Evolutionary conservation across 1,284 basidiomycete species (phyloP).

Genomic region (Neonothopanus nambi): DNA sequence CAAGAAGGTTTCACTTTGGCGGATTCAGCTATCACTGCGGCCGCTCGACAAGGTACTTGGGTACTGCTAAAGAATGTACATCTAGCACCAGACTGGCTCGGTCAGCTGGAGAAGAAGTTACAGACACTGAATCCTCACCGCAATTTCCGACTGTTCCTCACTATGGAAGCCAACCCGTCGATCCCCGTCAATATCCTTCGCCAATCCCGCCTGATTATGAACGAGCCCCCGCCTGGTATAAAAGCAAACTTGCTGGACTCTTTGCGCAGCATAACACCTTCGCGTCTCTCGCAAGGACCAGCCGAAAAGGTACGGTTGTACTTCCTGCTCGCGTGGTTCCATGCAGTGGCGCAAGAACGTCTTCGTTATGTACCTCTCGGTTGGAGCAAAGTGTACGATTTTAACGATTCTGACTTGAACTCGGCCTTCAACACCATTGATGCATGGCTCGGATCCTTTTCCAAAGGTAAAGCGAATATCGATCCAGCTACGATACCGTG

Average conservation of each 20-base stretch:
- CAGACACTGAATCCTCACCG: conserved; percentile 87
- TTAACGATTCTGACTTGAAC: conserved; percentile 97
- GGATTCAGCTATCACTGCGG: conserved; percentile 90
- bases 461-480: conserved; percentile 88
- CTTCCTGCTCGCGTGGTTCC: conserved; percentile 98
- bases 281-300: conserved; percentile 79
- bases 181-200: conserved; percentile 96
- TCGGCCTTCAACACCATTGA: conserved; percentile 92
- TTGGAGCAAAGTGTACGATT: conserved; percentile 95
- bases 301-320: conserved; percentile 89
- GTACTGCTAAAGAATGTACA: conserved; percentile 96
- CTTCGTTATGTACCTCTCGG: conserved; percentile 92
- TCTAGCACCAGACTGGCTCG: conserved; percentile 91
- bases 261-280: conserved; percentile 71
- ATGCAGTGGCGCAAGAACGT: conserved; percentile 94
- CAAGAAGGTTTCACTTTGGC: conserved; percentile 94
- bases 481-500: conserved; percentile 91
- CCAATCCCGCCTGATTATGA: conserved; percentile 95
- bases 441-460: conserved; percentile 77
- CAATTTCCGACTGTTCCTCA: conserved; percentile 93
- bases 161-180: conserved; percentile 91
- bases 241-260: conserved; percentile 94
- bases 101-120: conserved; percentile 94
- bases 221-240: conserved; percentile 94
- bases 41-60: conserved; percentile 90